Evolutionary conservation across 2,329 filamentous ascomycete species (phyloP).

Genomic region (Epichloe gansuensis): DNA sequence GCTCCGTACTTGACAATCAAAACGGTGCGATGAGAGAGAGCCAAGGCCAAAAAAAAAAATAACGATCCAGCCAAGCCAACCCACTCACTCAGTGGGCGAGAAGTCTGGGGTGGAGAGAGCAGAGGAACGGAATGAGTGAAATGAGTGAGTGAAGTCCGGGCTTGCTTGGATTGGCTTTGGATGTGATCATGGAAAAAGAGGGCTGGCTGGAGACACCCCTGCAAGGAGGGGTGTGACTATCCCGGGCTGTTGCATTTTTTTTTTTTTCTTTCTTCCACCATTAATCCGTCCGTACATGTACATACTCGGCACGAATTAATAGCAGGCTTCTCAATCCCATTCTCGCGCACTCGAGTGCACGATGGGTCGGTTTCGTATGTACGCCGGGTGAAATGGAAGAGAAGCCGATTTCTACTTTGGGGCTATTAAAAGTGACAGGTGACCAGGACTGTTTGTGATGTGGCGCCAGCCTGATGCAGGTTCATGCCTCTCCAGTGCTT

Average conservation of each 20-base stretch:
- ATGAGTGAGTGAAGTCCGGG: background rate
- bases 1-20: background rate
- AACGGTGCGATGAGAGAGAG: conserved; percentile 3
- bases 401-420: background rate
- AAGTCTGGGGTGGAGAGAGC: conserved; percentile 5
- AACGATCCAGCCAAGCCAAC: conserved; percentile 1
- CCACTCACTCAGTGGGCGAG: background rate
- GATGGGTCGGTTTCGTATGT: background rate
- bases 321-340: background rate
- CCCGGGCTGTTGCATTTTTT: background rate
- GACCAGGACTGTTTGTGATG: background rate
- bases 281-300: background rate
- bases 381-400: background rate
- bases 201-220: background rate
- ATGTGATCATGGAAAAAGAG: conserved; percentile 1
- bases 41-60: conserved; percentile 1
- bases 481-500: background rate
- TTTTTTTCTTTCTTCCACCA: background rate
- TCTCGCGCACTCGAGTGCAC: background rate
- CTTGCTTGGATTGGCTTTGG: background rate
- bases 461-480: background rate
- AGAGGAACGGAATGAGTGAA: conserved; percentile 4
- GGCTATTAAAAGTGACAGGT: background rate
- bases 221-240: background rate
- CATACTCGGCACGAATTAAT: background rate